phyloP scores from a whole-genome alignment of 768 basidiomycete genomes.

The Tulasnella sp. region DNA sequence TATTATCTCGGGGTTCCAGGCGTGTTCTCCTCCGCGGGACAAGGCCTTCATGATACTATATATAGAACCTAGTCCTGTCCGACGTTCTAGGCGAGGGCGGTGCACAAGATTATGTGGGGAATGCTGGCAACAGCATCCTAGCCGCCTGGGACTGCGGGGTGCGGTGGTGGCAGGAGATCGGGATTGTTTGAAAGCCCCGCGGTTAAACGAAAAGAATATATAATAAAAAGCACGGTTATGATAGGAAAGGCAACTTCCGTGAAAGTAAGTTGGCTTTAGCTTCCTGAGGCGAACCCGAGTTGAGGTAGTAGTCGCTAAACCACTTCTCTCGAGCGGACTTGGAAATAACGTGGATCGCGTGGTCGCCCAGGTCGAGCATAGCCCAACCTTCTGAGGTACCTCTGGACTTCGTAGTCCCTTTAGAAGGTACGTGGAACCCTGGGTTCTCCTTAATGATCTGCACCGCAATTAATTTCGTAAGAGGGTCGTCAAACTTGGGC shows the following conservation, averaged over 20 bases:
- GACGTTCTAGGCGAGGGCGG: neutral
- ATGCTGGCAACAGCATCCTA: too few species aligned
- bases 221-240: neutral
- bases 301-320: conserved; percentile 42
- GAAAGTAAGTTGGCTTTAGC: neutral
- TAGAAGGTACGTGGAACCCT: conserved; percentile 59
- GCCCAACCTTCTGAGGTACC: conserved; percentile 63
- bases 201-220: neutral
- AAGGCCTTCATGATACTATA: neutral
- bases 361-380: conserved; percentile 75
- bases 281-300: neutral
- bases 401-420: conserved; percentile 51
- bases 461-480: neutral
- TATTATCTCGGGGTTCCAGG: neutral
- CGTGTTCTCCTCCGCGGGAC: neutral
- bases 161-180: neutral
- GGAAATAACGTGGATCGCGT: conserved; percentile 75
- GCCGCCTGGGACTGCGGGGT: too few species aligned
- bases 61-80: neutral
- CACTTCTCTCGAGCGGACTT: conserved; percentile 62
- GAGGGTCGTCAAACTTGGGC: too few species aligned
- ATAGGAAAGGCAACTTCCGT: neutral
- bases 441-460: conserved; percentile 60
- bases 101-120: too few species aligned
- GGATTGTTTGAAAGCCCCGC: neutral